Evolutionary conservation across 2,329 filamentous ascomycete species (phyloP), one percentile per base, ranked within the genome.

Genomic region (Bisporella sp.): DNA sequence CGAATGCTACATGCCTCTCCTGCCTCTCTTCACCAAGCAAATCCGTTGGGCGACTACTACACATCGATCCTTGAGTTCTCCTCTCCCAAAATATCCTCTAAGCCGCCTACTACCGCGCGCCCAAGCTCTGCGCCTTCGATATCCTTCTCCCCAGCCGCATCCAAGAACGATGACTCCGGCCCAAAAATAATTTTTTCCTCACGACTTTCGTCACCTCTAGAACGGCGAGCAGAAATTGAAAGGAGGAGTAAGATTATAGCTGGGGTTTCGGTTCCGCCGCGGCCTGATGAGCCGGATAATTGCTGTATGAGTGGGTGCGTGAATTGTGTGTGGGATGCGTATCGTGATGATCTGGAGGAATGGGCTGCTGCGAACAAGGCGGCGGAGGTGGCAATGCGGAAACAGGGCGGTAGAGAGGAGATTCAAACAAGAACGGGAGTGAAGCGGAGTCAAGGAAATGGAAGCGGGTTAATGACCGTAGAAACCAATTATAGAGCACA

Each of bases 221-320:
- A 89, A 62, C 76, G 85, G 53, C 77, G 81, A 40, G 76, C 74
- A 3, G 74, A 79, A 42, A 76, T 82, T 35, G 71, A 80, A 9
- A 71, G 76, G 11, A 74, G 78, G 54, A 82, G 82, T 46, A 79
- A 73, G 6, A 73, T 81, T 53, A 74, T 96, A 49, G 90, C 87
- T 1, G 92, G 91, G 4, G 78, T 97, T 1, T 70, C 81, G 13
- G 85, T 97, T 4, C 93, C 93, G 2, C 91, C 90, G 0, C 79
- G 80, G 45, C 93, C 93, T 1, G 77, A 82, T 45, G 92, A 99
- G 69, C 93, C 93, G 4, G 93, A 97, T 63, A 96, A 99, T 65
- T 99, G 93, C 76, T 99, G 93, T 70, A 99, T 99, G 93, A 93
- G 88, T 64, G 93, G 93, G 3, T 99, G 93, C 66, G 92, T 96